Evolutionary conservation across 768 basidiomycete genomes (phyloP).

Genomic region (Agaricus bisporus): DNA sequence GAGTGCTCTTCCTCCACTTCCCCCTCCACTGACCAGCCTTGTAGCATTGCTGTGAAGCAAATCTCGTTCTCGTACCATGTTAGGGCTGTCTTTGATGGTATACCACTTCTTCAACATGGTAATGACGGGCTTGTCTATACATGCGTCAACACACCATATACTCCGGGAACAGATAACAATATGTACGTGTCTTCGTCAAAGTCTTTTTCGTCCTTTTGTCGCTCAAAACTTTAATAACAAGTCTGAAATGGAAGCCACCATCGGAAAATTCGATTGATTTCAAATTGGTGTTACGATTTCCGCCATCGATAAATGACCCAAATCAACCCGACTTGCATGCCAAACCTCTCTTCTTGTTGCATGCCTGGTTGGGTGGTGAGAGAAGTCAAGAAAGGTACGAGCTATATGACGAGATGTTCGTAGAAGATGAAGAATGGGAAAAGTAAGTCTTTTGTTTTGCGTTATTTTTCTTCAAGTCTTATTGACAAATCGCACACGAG

Average conservation of each 20-base stretch:
- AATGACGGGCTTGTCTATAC: constrained; percentile 98
- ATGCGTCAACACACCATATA: constrained; percentile 77
- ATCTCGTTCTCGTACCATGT: constrained; percentile 85
- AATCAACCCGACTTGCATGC: constrained; percentile 69
- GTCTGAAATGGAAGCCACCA: constrained; percentile 98
- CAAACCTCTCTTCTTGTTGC: constrained; percentile 81
- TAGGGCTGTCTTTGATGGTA: constrained; percentile 80
- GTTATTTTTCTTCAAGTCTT: neutral
- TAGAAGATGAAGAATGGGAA: constrained; percentile 93
- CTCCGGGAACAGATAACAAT: constrained; percentile 78
- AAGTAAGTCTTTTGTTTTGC: constrained; percentile 41
- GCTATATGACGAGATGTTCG: constrained; percentile 77
- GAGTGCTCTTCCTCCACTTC: neutral
- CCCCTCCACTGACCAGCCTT: constrained; percentile 11
- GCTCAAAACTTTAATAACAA: constrained; percentile 22
- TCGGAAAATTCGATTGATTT: constrained; percentile 98
- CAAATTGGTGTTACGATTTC: constrained; percentile 92
- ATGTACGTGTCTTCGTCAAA: constrained; percentile 52
- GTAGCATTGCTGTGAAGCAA: constrained; percentile 80
- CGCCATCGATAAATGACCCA: constrained; percentile 48
- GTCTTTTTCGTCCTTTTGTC: neutral
- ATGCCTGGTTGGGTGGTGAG: constrained; percentile 76
- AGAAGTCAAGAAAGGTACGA: constrained; percentile 58
- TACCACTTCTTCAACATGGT: constrained; percentile 82
- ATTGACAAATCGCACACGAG: constrained; percentile 31